Percentiles rank a stretch among this genome's conserved stretches.
These are phyloP conservation scores for Neobulgaria alba DNA, from an alignment of 2,329 filamentous ascomycete genomes.

Conservation along the genomic window DNA sequence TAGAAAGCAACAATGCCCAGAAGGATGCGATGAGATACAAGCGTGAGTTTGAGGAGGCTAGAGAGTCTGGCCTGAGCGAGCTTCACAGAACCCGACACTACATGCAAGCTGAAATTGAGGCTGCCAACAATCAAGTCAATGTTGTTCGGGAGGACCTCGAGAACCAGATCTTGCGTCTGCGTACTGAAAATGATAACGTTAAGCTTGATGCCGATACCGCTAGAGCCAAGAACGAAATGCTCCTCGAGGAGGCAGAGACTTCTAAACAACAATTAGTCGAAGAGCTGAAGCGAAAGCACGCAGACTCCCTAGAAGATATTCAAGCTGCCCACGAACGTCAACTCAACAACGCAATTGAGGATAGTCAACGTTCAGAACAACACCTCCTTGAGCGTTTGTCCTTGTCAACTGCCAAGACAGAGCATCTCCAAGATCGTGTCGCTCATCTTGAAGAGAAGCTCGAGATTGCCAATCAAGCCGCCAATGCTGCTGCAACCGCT, in stretches of 20 bases:
- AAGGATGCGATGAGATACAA: conserved; percentile 45
- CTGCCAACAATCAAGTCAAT: conserved; percentile 79
- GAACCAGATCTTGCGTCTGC: conserved; percentile 63
- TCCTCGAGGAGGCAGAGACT: conserved; percentile 71
- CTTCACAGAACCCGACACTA: conserved; percentile 71
- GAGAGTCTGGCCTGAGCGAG: conserved; percentile 70
- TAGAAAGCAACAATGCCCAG: conserved; percentile 54
- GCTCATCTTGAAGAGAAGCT: conserved; percentile 82
- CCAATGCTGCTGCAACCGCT: conserved; percentile 39
- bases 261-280: conserved; percentile 51
- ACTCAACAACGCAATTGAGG: conserved; percentile 66
- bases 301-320: conserved; percentile 65
- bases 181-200: conserved; percentile 67
- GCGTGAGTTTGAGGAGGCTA: conserved; percentile 75
- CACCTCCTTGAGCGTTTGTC: conserved; percentile 74
- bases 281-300: conserved; percentile 47
- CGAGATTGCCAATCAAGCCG: conserved; percentile 76
- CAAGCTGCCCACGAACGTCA: conserved; percentile 67
- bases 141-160: conserved; percentile 75
- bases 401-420: conserved; percentile 74
- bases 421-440: conserved; percentile 80
- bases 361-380: conserved; percentile 70
- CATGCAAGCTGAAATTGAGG: conserved; percentile 74
- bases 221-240: conserved; percentile 73
- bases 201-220: conserved; percentile 73